Conservation (phyloP, 768 basidiomycete genomes). For the Russula brevipes region DNA sequence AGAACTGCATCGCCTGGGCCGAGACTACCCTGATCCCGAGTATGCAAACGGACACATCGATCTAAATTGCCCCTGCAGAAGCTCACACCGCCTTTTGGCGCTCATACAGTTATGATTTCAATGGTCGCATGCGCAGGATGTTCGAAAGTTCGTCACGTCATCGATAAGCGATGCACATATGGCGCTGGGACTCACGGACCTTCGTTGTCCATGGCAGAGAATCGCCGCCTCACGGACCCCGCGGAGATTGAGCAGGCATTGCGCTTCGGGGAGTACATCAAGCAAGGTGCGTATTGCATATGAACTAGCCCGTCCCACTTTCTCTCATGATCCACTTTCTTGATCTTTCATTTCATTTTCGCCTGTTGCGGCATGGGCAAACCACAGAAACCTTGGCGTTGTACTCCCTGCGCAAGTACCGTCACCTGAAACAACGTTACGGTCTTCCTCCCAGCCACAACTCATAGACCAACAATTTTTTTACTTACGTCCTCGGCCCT, state of each 20-base stretch:
- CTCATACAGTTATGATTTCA: conserved; percentile 65
- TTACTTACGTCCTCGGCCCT: too few species aligned
- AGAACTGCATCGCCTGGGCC: conserved; percentile 71
- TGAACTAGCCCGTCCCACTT: neutral
- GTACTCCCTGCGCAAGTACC: conserved; percentile 78
- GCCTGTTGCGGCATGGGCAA: neutral
- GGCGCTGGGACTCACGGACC: neutral
- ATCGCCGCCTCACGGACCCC: conserved; percentile 56
- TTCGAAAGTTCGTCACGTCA: conserved; percentile 58
- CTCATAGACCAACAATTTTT: neutral
- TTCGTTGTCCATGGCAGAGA: conserved; percentile 43
- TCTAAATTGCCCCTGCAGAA: neutral
- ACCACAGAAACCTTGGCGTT: conserved; percentile 65
- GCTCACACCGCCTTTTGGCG: conserved; percentile 1
- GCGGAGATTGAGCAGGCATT: conserved; percentile 74
- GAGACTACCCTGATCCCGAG: conserved; percentile 80
- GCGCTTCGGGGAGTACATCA: conserved; percentile 76
- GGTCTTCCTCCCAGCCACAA: neutral
- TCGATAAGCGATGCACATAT: neutral
- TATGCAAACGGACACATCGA: conserved; percentile 35
- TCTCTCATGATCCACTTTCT: too few species aligned
- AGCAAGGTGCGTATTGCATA: conserved; percentile 53
- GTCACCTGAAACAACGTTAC: conserved; percentile 73
- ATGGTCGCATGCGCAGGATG: conserved; percentile 60
- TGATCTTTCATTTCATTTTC: neutral